Conservation (phyloP, 2,329 filamentous ascomycete genomes). For the Cercospora zeae-maydis region DNA sequence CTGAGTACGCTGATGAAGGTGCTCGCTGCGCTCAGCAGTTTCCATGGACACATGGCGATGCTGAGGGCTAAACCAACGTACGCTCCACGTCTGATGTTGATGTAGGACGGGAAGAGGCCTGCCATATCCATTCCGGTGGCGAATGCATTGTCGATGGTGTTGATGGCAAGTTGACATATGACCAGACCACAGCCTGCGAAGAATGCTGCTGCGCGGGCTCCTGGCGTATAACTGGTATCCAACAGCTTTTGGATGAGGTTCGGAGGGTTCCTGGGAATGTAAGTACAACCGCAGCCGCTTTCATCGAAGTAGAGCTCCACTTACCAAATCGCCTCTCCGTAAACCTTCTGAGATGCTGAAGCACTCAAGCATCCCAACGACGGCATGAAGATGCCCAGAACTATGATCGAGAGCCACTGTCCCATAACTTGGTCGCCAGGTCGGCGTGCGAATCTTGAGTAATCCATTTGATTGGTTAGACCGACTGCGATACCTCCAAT, state of each 20-base stretch:
- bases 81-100: constrained; percentile 56
- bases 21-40: constrained; percentile 46
- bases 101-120: constrained; percentile 50
- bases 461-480: constrained; percentile 43
- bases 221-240: constrained; percentile 32
- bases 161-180: constrained; percentile 46
- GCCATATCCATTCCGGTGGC: constrained; percentile 56
- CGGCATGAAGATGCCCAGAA: constrained; percentile 50
- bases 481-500: constrained; percentile 47
- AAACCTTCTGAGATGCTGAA: constrained; percentile 52
- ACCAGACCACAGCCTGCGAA: constrained; percentile 48
- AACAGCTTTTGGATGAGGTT: constrained; percentile 41
- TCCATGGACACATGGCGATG: constrained; percentile 51
- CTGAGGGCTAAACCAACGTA: constrained; percentile 48
- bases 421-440: constrained; percentile 46
- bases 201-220: constrained; percentile 44
- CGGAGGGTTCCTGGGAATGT: constrained; percentile 41
- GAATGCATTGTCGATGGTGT: constrained; percentile 48
- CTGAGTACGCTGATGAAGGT: constrained; percentile 49
- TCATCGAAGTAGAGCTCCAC: constrained; percentile 27
- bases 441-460: constrained; percentile 35
- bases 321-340: constrained; percentile 49
- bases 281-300: constrained; percentile 37
- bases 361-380: constrained; percentile 57
- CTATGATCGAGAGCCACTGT: constrained; percentile 45